Evolutionary conservation across 2,329 filamentous ascomycete species (phyloP).

Genomic region (Raffaelea deltoideospora): DNA sequence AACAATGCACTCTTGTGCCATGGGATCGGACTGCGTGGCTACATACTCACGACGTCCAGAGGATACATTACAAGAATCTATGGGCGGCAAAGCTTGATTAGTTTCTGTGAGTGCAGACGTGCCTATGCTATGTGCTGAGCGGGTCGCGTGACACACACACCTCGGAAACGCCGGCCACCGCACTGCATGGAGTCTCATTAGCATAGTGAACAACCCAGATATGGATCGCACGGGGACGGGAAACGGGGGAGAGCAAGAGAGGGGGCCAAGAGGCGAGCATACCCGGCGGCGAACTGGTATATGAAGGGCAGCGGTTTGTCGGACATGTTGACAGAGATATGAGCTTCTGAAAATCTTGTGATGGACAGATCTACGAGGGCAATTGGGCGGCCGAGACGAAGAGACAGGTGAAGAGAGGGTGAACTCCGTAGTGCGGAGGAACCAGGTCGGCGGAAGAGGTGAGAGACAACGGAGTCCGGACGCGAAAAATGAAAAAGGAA

Average conservation of each 20-base stretch:
- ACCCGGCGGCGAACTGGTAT: constrained; percentile 90
- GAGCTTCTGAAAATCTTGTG: too few species aligned
- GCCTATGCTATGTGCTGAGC: not conserved
- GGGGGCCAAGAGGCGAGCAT: constrained; percentile 9
- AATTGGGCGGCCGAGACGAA: too few species aligned
- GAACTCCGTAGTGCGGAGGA: too few species aligned
- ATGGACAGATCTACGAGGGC: not conserved
- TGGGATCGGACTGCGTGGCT: too few species aligned
- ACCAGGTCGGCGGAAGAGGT: not conserved
- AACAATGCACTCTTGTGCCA: too few species aligned
- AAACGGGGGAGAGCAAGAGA: not conserved
- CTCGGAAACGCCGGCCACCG: constrained; percentile 95
- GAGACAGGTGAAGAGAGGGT: too few species aligned
- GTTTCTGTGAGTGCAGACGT: not conserved
- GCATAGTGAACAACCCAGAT: too few species aligned
- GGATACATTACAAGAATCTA: constrained; percentile 96
- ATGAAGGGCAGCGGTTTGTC: constrained; percentile 71
- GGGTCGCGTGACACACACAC: constrained; percentile 38
- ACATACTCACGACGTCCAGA: constrained; percentile 93
- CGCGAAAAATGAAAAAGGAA: not conserved
- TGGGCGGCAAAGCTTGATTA: constrained; percentile 1
- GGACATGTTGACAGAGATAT: constrained; percentile 40
- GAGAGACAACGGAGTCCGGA: not conserved
- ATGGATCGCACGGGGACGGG: too few species aligned
- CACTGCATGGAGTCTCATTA: constrained; percentile 32